phyloP scores from a whole-genome alignment of 495 filamentous ascomycete genomes.

The Hyaloscypha variabilis region DNA sequence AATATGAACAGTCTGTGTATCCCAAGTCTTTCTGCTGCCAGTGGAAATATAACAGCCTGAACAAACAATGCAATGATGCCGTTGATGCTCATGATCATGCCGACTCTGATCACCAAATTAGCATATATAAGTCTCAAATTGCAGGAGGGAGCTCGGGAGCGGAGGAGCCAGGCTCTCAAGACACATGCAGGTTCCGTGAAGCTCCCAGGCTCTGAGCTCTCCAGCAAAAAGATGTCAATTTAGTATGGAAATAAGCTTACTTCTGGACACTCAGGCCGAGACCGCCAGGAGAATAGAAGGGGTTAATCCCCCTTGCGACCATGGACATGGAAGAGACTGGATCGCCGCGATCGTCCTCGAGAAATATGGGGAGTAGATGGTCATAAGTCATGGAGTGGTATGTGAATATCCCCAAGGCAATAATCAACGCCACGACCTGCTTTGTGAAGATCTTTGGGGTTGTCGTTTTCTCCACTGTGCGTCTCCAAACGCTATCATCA shows the following conservation, averaged over 20 bases:
- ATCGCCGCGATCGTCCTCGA: constrained; percentile 40
- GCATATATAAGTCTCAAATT: too few relatives aligned
- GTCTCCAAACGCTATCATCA: constrained; percentile 23
- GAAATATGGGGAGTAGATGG: constrained; percentile 88
- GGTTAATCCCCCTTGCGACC: constrained; percentile 4
- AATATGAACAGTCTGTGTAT: constrained; percentile 62
- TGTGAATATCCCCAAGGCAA: constrained; percentile 89
- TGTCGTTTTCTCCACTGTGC: constrained; percentile 27
- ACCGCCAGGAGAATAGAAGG: constrained; percentile 69
- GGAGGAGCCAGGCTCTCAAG: too few relatives aligned
- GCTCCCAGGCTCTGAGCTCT: too few relatives aligned
- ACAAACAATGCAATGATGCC: constrained; percentile 83
- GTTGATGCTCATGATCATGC: constrained; percentile 82
- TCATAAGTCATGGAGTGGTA: constrained; percentile 93
- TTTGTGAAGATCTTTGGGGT: constrained; percentile 66
- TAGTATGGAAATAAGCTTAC: too few relatives aligned
- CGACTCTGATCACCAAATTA: too few relatives aligned
- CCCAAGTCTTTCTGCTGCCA: constrained; percentile 25
- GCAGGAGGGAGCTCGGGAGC: too few relatives aligned
- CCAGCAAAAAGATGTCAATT: too few relatives aligned
- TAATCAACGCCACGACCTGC: constrained; percentile 78
- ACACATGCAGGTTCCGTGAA: too few relatives aligned
- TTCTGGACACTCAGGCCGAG: constrained; percentile 78
- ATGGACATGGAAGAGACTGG: not conserved
- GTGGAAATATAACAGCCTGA: constrained; percentile 52